Evolutionary conservation across 495 filamentous ascomycete species (phyloP).

Genomic region (Hypoxylon fuscum): DNA sequence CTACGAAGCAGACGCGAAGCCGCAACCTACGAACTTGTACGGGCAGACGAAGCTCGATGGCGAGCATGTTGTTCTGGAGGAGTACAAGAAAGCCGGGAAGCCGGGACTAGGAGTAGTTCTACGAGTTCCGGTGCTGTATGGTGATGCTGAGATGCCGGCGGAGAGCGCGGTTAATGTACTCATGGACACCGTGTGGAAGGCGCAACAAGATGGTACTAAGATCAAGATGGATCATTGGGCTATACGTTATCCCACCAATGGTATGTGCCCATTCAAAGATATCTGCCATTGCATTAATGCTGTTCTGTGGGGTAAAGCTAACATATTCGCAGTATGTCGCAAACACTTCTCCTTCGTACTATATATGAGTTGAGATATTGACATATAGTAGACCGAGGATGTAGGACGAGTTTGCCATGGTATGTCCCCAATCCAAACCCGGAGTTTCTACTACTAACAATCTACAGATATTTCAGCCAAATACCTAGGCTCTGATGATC

Average conservation of each 20-base stretch:
- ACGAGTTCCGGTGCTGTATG: conserved; percentile 90
- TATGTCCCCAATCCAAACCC: conserved; percentile 24
- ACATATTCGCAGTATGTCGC: conserved; percentile 23
- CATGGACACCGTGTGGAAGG: conserved; percentile 75
- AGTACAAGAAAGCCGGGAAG: conserved; percentile 59
- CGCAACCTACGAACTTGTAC: conserved; percentile 83
- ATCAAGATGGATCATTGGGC: conserved; percentile 92
- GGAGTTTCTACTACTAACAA: neutral
- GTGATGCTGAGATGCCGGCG: conserved; percentile 64
- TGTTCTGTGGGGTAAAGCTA: conserved; percentile 3
- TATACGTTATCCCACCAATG: conserved; percentile 80
- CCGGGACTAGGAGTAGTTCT: conserved; percentile 72
- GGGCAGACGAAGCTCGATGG: conserved; percentile 89
- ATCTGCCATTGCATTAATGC: neutral
- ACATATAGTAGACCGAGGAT: conserved; percentile 70
- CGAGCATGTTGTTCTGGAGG: conserved; percentile 75
- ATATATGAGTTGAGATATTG: neutral
- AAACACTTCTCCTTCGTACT: neutral
- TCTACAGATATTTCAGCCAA: conserved; percentile 67
- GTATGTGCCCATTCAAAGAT: conserved; percentile 24
- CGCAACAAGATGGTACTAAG: conserved; percentile 64
- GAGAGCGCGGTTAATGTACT: conserved; percentile 89
- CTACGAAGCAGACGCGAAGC: conserved; percentile 71
- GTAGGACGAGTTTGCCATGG: conserved; percentile 78
- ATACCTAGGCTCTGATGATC: conserved; percentile 62